These are phyloP conservation scores for Trichoderma virens DNA, from an alignment of 495 filamentous ascomycete species.

Conservation along the genomic window DNA sequence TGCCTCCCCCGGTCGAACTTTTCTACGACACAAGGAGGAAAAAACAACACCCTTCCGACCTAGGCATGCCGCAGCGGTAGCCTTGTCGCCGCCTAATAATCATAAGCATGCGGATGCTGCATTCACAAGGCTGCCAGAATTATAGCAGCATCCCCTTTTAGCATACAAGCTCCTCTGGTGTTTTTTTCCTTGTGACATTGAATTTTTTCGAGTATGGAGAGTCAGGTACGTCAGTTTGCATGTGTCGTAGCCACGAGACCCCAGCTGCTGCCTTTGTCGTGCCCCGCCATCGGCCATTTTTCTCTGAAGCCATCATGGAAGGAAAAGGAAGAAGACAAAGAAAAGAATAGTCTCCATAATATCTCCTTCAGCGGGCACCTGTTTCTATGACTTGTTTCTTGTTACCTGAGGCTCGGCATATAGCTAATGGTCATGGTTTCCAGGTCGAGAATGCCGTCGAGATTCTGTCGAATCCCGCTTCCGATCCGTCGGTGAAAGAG, in stretches of 20 bases:
- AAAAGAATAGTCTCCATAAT: neutral
- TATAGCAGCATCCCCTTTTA: conserved; percentile 10
- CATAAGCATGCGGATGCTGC: conserved; percentile 10
- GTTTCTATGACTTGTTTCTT: too few relatives aligned
- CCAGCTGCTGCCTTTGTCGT: neutral
- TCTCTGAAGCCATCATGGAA: neutral
- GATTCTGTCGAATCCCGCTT: conserved; percentile 72
- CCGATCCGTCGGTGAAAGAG: conserved; percentile 63
- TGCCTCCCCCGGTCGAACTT: neutral
- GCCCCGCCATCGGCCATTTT: conserved; percentile 6
- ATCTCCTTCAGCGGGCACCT: neutral
- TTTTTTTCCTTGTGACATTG: neutral
- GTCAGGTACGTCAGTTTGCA: conserved; percentile 9
- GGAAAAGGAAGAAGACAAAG: neutral
- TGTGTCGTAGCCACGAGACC: neutral
- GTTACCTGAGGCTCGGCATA: neutral
- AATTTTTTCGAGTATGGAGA: conserved; percentile 8
- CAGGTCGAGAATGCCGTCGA: conserved; percentile 90
- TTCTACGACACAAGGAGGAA: neutral
- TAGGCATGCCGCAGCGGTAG: conserved; percentile 1
- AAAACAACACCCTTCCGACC: neutral
- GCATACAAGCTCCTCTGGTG: neutral
- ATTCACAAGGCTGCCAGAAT: conserved; percentile 7
- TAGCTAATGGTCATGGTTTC: conserved; percentile 6
- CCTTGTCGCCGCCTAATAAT: conserved; percentile 4